phyloP scores from a whole-genome alignment of 1,139 yeast species.

The Diutina pseudorugosa region DNA sequence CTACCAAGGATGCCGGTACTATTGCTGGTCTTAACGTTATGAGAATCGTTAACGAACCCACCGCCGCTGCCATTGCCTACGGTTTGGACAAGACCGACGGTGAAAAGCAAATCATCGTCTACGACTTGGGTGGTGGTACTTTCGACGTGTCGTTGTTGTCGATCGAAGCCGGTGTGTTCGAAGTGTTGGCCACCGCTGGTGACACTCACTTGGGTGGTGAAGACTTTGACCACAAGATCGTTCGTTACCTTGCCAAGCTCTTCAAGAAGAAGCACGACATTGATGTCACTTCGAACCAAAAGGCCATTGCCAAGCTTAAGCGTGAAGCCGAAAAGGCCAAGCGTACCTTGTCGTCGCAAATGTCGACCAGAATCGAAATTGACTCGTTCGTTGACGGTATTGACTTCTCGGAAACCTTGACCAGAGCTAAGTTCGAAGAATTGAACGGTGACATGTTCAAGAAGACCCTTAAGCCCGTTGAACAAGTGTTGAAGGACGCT shows the following conservation, averaged over 20 bases:
- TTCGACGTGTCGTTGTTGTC: conserved; percentile 90
- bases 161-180: conserved; percentile 92
- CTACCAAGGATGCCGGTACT: conserved; percentile 51
- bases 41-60: conserved; percentile 51
- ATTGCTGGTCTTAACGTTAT: conserved; percentile 49
- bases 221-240: conserved; percentile 72
- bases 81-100: conserved; percentile 61
- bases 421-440: conserved; percentile 31
- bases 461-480: conserved; percentile 29
- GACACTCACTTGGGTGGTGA: conserved; percentile 99
- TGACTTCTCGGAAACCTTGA: conserved; percentile 27
- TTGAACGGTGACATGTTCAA: conserved; percentile 28
- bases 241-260: conserved; percentile 66
- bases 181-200: conserved; percentile 97
- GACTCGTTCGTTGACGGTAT: conserved; percentile 27
- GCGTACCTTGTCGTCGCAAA: conserved; percentile 30
- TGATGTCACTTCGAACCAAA: conserved; percentile 75
- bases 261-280: conserved; percentile 90
- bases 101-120: conserved; percentile 75
- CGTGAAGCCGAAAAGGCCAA: conserved; percentile 30
- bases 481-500: conserved; percentile 14
- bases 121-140: conserved; percentile 98
- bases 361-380: conserved; percentile 20
- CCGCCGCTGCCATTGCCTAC: conserved; percentile 54
- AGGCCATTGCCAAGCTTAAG: conserved; percentile 30